A percentile compares a stretch with the other conserved stretches of the same genome.
phyloP scores from a whole-genome alignment of 176 grass and related monocot genomes.

The Eragrostis nindensis region DNA sequence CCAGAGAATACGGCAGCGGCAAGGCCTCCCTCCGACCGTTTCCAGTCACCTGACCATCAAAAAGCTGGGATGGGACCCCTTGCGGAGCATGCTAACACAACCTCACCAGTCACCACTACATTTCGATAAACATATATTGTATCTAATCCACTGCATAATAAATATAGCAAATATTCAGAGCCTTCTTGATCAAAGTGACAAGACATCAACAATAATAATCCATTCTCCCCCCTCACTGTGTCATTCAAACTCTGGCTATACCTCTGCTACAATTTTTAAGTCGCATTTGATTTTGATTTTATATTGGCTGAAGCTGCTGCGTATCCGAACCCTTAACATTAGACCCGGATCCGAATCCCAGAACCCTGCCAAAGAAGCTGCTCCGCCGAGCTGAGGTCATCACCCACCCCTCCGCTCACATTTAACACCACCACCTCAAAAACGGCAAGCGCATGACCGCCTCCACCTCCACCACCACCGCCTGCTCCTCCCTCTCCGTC shows the following conservation, averaged over 20 bases:
- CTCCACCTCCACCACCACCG: conserved; percentile 23
- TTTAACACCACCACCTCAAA: conserved; percentile 48
- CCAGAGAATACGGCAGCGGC: conserved; percentile 7
- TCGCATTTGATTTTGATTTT: no score
- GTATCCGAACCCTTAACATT: no score
- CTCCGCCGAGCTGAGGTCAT: neutral
- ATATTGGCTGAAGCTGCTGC: neutral
- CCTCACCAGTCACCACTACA: neutral
- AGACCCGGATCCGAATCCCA: neutral
- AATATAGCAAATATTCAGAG: neutral
- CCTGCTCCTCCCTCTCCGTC: conserved; percentile 9
- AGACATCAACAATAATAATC: neutral
- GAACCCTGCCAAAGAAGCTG: neutral
- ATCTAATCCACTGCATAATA: conserved; percentile 10
- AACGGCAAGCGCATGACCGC: conserved; percentile 33
- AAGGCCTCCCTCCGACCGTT: neutral
- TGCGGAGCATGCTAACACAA: neutral
- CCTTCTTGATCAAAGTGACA: conserved; percentile 6
- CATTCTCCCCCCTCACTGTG: neutral
- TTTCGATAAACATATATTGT: neutral
- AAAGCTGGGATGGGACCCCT: neutral
- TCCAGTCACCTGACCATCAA: neutral
- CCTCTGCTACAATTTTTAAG: no score
- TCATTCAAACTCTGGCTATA: neutral
- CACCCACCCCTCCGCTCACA: conserved; percentile 34